phyloP scores from a whole-genome alignment of 371 early-diverging fungal genomes.

The Apophysomyces variabilis region DNA sequence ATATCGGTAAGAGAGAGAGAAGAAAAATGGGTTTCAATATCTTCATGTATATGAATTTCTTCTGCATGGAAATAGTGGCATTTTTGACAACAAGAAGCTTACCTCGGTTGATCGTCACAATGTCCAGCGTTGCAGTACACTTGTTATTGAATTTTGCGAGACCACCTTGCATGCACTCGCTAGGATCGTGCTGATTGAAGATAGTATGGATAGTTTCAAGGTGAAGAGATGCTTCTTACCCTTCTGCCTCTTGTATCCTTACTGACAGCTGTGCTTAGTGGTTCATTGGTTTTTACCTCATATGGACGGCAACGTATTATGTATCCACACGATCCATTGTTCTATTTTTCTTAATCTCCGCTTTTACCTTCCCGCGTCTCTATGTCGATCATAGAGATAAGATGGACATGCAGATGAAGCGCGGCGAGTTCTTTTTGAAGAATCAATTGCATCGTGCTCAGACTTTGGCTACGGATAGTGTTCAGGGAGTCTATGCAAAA shows the following conservation, averaged over 20 bases:
- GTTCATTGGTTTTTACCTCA: slow-evolving; percentile 15
- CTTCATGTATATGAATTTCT: neutral
- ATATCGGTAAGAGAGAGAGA: neutral
- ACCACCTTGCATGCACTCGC: slow-evolving; percentile 14
- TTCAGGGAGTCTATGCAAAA: slow-evolving; percentile 21
- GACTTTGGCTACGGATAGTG: slow-evolving; percentile 13
- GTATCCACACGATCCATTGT: slow-evolving; percentile 17
- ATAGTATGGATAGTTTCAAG: slow-evolving; percentile 18
- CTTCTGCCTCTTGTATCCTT: neutral
- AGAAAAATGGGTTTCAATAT: too few relatives aligned
- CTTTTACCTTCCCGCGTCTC: slow-evolving; percentile 23
- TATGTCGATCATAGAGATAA: slow-evolving; percentile 20
- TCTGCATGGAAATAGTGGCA: neutral
- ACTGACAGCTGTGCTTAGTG: slow-evolving; percentile 4
- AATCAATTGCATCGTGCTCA: slow-evolving; percentile 15
- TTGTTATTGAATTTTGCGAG: slow-evolving; percentile 16
- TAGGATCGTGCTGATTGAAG: slow-evolving; percentile 21
- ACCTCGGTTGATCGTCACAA: neutral
- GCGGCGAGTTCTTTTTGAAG: slow-evolving; percentile 12
- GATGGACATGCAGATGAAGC: slow-evolving; percentile 16
- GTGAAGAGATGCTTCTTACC: neutral
- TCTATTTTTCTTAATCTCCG: slow-evolving; percentile 13
- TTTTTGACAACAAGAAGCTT: slow-evolving; percentile 3
- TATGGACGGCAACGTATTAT: slow-evolving; percentile 19
- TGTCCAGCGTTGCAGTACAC: slow-evolving; percentile 11